phyloP scores from a whole-genome alignment of 306 rosid genomes.

The Luffa acutangula region DNA sequence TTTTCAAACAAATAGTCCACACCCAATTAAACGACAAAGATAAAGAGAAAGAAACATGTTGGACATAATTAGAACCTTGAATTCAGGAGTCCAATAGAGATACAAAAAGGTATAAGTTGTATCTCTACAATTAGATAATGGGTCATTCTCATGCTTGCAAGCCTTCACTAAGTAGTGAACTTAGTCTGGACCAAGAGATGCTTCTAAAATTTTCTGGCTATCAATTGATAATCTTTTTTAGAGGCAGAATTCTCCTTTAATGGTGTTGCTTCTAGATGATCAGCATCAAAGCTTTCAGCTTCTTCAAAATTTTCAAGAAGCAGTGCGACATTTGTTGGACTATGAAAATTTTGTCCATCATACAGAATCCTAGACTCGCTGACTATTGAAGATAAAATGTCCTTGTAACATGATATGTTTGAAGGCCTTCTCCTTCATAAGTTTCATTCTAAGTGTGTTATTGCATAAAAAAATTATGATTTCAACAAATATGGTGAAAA shows the following conservation, averaged over 20 bases:
- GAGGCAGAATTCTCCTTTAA: constrained; percentile 31
- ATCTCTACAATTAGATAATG: constrained; percentile 54
- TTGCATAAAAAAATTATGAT: not conserved
- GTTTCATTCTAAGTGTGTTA: constrained; percentile 1
- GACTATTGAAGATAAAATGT: too few species aligned
- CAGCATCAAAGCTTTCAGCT: constrained; percentile 44
- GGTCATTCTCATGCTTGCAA: constrained; percentile 55
- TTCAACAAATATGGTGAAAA: not conserved
- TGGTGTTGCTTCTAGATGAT: too few species aligned
- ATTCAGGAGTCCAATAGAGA: constrained; percentile 68
- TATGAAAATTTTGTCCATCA: constrained; percentile 65
- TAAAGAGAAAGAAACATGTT: not conserved
- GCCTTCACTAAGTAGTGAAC: constrained; percentile 40
- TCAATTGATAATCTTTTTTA: constrained; percentile 36
- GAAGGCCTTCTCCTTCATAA: too few species aligned
- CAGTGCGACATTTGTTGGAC: constrained; percentile 82
- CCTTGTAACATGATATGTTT: too few species aligned
- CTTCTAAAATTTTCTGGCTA: constrained; percentile 31
- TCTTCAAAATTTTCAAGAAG: constrained; percentile 79
- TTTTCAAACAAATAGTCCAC: not conserved
- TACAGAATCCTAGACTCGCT: too few species aligned
- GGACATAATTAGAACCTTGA: constrained; percentile 40
- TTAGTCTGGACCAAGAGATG: constrained; percentile 41
- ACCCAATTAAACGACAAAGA: not conserved
- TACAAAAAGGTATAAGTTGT: constrained; percentile 53